Conservation (phyloP, 2,329 filamentous ascomycete species). For the Pseudocercospora eumusae region DNA sequence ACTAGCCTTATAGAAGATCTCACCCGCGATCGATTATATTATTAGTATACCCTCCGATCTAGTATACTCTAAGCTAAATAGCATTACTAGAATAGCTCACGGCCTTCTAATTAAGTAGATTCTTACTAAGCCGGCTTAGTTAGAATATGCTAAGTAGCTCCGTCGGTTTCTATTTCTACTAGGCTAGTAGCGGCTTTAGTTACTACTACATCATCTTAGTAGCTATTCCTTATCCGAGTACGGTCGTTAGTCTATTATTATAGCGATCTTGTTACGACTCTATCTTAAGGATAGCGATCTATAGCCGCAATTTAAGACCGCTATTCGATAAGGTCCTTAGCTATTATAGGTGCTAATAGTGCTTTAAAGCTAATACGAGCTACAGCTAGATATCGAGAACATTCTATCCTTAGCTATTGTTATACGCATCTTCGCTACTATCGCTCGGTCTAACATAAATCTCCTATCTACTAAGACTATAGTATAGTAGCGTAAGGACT, state of each 20-base stretch:
- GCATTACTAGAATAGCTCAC: not conserved
- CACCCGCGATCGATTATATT: not conserved
- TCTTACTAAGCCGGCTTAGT: not conserved
- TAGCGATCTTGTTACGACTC: not conserved
- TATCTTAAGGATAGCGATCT: not conserved
- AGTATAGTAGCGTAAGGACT: too few species aligned
- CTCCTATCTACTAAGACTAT: too few species aligned
- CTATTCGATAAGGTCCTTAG: too few species aligned
- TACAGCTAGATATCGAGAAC: too few species aligned
- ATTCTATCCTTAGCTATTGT: too few species aligned
- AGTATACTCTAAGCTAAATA: not conserved
- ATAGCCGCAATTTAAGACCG: not conserved
- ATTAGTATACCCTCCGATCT: not conserved
- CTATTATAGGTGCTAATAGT: too few species aligned
- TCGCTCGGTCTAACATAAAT: too few species aligned
- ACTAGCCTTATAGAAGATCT: not conserved
- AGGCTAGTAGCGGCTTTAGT: not conserved
- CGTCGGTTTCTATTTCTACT: not conserved
- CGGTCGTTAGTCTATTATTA: not conserved
- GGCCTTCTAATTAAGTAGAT: not conserved
- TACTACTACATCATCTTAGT: not conserved
- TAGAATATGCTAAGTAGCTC: not conserved
- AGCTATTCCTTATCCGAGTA: not conserved
- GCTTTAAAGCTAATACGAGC: too few species aligned
- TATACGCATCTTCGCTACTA: too few species aligned